Evolutionary conservation across 225 moss, liverwort and hornwort genomes (phyloP).

Genomic region (Physcomitrium patens): DNA sequence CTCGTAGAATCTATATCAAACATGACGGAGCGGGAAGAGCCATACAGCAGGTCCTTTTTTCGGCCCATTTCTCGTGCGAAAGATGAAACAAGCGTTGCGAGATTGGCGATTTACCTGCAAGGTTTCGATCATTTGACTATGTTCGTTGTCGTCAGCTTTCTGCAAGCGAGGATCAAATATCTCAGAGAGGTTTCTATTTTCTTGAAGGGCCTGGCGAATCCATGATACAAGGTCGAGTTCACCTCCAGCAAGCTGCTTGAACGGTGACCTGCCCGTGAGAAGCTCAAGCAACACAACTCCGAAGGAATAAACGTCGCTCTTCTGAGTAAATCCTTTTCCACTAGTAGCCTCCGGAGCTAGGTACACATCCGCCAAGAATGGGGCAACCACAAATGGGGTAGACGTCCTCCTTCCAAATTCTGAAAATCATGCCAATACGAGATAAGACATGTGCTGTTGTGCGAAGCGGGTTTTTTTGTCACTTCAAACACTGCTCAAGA

Average conservation of each 20-base stretch:
- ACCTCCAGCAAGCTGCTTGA: constrained; percentile 44
- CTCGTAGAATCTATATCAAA: neutral
- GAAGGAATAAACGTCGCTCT: constrained; percentile 72
- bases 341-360: constrained; percentile 50
- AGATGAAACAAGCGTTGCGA: neutral
- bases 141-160: constrained; percentile 23
- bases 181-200: constrained; percentile 51
- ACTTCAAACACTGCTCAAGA: too few relatives aligned
- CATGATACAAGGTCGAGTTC: constrained; percentile 61
- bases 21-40: neutral
- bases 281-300: constrained; percentile 76
- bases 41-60: too few relatives aligned
- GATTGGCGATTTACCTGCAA: constrained; percentile 48
- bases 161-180: constrained; percentile 60
- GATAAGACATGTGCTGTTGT: too few relatives aligned
- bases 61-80: neutral
- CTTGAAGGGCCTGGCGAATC: constrained; percentile 58
- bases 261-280: constrained; percentile 72
- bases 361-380: constrained; percentile 46
- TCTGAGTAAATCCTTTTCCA: constrained; percentile 50
- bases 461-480: too few relatives aligned
- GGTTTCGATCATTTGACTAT: constrained; percentile 56
- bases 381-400: constrained; percentile 5
- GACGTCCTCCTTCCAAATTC: constrained; percentile 17
- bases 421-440: neutral